Evolutionary conservation across 371 early-diverging fungal species (phyloP).

Genomic region (Haplosporangium sp.): DNA sequence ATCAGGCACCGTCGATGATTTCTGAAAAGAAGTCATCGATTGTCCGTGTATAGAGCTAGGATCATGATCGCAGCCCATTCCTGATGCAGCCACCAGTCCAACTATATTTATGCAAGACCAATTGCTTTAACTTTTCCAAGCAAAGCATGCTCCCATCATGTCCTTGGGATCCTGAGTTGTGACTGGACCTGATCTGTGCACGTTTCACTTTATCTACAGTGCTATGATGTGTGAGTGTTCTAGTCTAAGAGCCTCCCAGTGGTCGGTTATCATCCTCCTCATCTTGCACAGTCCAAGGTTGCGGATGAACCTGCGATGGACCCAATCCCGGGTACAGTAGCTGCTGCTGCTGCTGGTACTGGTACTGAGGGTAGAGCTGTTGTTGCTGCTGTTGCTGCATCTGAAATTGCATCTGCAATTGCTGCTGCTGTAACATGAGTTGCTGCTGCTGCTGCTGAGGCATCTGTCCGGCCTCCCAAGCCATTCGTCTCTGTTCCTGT

Average conservation of each 20-base stretch:
- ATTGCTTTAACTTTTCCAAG: no score
- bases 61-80: no score
- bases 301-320: not conserved
- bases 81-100: no score
- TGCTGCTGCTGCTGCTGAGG: slow-evolving; percentile 14
- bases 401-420: not conserved
- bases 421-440: not conserved
- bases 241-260: slow-evolving; percentile 6
- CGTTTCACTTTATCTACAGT: no score
- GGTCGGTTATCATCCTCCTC: slow-evolving; percentile 44
- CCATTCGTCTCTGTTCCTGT: slow-evolving; percentile 31
- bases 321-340: not conserved
- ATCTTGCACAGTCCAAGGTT: slow-evolving; percentile 26
- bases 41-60: no score
- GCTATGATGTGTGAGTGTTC: no score
- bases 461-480: slow-evolving; percentile 16
- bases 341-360: slow-evolving; percentile 11
- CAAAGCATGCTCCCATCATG: no score
- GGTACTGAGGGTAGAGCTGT: slow-evolving; percentile 2
- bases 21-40: no score
- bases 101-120: no score
- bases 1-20: no score
- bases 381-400: slow-evolving; percentile 1
- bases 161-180: no score
- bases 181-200: no score